A percentile compares a stretch with the other conserved stretches of the same genome.
phyloP scores from a whole-genome alignment of 139 green algal genomes.

The Eudorina sp. region DNA sequence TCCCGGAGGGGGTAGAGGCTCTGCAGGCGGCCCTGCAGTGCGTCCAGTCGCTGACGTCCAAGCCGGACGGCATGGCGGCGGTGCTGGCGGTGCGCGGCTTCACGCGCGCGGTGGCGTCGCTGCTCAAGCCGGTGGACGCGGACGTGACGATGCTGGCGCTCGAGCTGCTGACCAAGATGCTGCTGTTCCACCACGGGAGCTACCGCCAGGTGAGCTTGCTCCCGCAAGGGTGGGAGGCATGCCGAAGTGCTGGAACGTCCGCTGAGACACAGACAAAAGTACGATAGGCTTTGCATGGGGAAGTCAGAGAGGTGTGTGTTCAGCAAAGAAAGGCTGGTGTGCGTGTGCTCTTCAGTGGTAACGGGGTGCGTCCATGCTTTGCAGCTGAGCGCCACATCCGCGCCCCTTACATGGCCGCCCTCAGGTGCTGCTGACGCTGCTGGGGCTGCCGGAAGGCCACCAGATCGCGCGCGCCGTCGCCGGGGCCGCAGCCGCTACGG shows the following conservation, averaged over 20 bases:
- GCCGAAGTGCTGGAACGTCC: too few relatives aligned
- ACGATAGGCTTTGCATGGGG: too few relatives aligned
- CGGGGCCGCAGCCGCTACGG: neutral
- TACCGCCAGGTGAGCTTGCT: slow-evolving; percentile 32
- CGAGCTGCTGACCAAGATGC: slow-evolving; percentile 21
- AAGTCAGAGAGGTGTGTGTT: too few relatives aligned
- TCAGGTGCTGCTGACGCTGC: slow-evolving; percentile 34
- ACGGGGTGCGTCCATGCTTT: too few relatives aligned
- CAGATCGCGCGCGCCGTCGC: neutral
- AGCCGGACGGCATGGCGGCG: slow-evolving; percentile 28
- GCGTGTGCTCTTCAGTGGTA: too few relatives aligned
- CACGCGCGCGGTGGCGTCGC: neutral
- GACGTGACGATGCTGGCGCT: slow-evolving; percentile 11
- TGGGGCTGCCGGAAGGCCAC: slow-evolving; percentile 13
- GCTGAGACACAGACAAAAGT: too few relatives aligned
- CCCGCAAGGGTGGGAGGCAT: too few relatives aligned
- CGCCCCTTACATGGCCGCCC: too few relatives aligned
- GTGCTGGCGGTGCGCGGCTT: slow-evolving; percentile 31
- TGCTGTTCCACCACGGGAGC: slow-evolving; percentile 1
- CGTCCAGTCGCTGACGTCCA: slow-evolving; percentile 13
- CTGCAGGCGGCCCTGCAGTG: slow-evolving; percentile 33
- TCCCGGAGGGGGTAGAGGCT: slow-evolving; percentile 40
- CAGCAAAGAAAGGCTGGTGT: too few relatives aligned
- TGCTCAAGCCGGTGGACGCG: slow-evolving; percentile 12
- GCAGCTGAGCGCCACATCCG: too few relatives aligned